A percentile compares a stretch with the other conserved stretches of the same genome.
Evolutionary conservation across 2,329 filamentous ascomycete species (phyloP).

Genomic region (Aurifilum marmelostoma): DNA sequence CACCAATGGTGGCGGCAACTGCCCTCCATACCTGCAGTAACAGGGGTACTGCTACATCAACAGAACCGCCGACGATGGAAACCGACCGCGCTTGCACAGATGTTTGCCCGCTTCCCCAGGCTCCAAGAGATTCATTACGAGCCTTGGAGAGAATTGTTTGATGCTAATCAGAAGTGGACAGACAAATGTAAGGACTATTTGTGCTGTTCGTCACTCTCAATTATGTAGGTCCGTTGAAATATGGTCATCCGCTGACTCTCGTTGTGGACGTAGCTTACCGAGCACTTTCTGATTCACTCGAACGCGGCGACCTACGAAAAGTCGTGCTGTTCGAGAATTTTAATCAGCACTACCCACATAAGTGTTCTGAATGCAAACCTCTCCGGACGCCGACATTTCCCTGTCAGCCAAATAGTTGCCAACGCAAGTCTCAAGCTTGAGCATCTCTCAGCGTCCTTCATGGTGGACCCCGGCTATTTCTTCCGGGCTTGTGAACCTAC

Average conservation of each 20-base stretch:
- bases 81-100: too few species aligned
- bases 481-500: conserved; percentile 33
- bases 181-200: conserved; percentile 32
- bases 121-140: conserved; percentile 38
- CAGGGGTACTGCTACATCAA: too few species aligned
- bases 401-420: conserved; percentile 33
- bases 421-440: conserved; percentile 36
- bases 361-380: conserved; percentile 30
- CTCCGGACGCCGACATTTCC: conserved; percentile 31
- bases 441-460: conserved; percentile 37
- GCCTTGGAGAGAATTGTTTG: conserved; percentile 37
- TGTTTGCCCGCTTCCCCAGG: too few species aligned
- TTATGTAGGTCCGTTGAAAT: too few species aligned
- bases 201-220: conserved; percentile 18
- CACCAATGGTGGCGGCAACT: too few species aligned
- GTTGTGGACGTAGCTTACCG: too few species aligned
- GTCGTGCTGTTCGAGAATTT: conserved; percentile 39
- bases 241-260: too few species aligned
- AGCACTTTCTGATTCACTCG: conserved; percentile 31
- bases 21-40: too few species aligned
- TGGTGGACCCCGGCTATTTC: conserved; percentile 39
- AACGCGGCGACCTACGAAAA: conserved; percentile 30
- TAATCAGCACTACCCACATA: conserved; percentile 36
- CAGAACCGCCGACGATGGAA: too few species aligned
- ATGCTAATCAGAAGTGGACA: not conserved